Percentiles rank a stretch among this genome's conserved stretches.
These are phyloP conservation scores for Deinandra increscens DNA, from an alignment of 129 eudicot species.

Conservation along the genomic window DNA sequence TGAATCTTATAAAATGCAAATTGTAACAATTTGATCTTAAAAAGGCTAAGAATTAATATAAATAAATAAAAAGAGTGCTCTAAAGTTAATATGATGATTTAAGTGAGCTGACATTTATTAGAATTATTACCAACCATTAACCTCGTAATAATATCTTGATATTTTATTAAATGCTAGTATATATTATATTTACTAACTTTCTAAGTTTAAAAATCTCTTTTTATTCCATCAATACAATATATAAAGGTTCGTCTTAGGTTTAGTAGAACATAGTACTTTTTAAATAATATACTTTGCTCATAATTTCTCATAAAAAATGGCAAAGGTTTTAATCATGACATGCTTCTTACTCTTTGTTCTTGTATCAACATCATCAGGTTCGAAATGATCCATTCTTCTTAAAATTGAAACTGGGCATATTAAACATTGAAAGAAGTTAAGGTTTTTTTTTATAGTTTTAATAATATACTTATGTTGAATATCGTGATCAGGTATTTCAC, in stretches of 20 bases:
- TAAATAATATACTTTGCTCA: too few species aligned
- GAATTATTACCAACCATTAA: neutral
- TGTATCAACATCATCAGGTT: conserved; percentile 15
- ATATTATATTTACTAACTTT: too few species aligned
- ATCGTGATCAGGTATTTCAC: neutral
- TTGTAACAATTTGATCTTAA: too few species aligned
- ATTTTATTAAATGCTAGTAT: too few species aligned
- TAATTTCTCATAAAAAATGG: neutral
- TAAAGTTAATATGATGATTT: neutral
- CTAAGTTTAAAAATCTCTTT: too few species aligned
- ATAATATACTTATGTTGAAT: neutral
- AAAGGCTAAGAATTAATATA: too few species aligned
- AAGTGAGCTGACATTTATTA: neutral
- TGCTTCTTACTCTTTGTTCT: conserved; percentile 16
- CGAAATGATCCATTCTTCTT: neutral
- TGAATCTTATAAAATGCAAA: too few species aligned
- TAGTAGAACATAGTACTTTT: neutral
- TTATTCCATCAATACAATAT: neutral
- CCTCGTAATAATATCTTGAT: too few species aligned
- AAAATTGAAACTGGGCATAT: neutral
- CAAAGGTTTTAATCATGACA: neutral
- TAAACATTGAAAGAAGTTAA: neutral
- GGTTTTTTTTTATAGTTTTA: neutral
- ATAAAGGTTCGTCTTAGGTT: neutral
- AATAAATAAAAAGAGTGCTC: too few species aligned